These are phyloP conservation scores for Yamadazyma diddensiae DNA, from an alignment of 1,139 yeast genomes.

Conservation along the genomic window DNA sequence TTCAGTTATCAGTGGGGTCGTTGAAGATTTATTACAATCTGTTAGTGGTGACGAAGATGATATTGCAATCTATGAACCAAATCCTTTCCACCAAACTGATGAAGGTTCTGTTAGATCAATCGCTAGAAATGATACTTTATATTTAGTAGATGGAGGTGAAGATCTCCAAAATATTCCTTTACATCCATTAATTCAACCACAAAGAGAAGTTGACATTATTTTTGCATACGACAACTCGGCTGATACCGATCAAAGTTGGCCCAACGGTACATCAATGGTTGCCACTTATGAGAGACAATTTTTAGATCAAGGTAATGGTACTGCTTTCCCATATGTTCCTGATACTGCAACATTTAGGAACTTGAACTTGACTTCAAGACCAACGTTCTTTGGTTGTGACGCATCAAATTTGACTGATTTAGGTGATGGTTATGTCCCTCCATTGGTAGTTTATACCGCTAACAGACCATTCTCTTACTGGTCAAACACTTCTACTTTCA, in stretches of 20 bases:
- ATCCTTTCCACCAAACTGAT: constrained; percentile 51
- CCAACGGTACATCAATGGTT: constrained; percentile 38
- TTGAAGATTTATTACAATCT: constrained; percentile 43
- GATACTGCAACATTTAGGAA: constrained; percentile 61
- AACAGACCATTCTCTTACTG: constrained; percentile 67
- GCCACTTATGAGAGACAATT: constrained; percentile 70
- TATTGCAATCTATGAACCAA: constrained; percentile 48
- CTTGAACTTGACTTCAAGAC: constrained; percentile 58
- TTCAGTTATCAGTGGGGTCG: constrained; percentile 42
- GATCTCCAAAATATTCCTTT: constrained; percentile 42
- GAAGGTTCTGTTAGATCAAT: constrained; percentile 31
- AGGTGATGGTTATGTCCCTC: constrained; percentile 47
- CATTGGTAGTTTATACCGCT: constrained; percentile 76
- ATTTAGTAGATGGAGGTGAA: constrained; percentile 44
- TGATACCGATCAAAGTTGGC: constrained; percentile 42
- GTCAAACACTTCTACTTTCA: constrained; percentile 72
- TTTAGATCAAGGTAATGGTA: constrained; percentile 55
- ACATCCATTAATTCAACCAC: constrained; percentile 37
- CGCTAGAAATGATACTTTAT: constrained; percentile 33
- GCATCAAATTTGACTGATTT: constrained; percentile 60
- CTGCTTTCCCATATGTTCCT: constrained; percentile 87
- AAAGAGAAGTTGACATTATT: constrained; percentile 39
- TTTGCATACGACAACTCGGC: constrained; percentile 50
- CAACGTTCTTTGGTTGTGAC: constrained; percentile 87
- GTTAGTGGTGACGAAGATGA: constrained; percentile 43